Conservation (phyloP, 257 asterid species). For the Nicotiana tabacum region DNA sequence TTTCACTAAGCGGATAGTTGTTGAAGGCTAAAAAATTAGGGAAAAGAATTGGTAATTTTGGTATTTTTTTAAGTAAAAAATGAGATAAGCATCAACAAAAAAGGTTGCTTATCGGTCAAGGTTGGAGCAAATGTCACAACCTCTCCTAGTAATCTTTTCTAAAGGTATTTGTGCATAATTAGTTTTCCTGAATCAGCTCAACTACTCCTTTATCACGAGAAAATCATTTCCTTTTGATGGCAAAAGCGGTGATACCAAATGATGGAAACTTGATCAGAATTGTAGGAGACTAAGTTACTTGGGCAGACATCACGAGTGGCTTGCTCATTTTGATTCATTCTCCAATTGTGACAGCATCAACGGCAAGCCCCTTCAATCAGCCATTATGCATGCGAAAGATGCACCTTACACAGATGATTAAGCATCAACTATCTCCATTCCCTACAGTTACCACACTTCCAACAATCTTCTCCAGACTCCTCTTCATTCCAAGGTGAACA, state of each 20-base stretch:
- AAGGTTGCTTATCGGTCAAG: neutral
- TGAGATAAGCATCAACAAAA: neutral
- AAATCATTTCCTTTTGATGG: neutral
- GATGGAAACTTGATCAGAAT: neutral
- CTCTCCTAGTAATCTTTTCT: neutral
- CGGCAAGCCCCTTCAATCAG: neutral
- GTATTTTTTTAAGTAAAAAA: neutral
- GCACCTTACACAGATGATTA: neutral
- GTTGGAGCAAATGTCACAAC: neutral
- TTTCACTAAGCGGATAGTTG: neutral
- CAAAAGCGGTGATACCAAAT: neutral
- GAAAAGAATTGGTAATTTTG: neutral
- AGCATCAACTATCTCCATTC: slow-evolving; percentile 43
- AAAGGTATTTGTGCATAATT: neutral
- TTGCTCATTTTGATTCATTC: neutral
- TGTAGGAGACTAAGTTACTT: neutral
- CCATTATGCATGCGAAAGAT: neutral
- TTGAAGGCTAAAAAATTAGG: neutral
- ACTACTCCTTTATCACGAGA: neutral
- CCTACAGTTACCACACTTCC: slow-evolving; percentile 83
- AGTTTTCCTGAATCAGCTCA: neutral
- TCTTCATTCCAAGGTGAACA: slow-evolving; percentile 80
- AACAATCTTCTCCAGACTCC: slow-evolving; percentile 28
- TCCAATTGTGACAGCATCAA: neutral
- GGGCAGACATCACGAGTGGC: neutral